Evolutionary conservation across 2,329 filamentous ascomycete species (phyloP), one percentile per base, ranked within the genome.

Genomic region (Golovinomyces cichoracearum): DNA sequence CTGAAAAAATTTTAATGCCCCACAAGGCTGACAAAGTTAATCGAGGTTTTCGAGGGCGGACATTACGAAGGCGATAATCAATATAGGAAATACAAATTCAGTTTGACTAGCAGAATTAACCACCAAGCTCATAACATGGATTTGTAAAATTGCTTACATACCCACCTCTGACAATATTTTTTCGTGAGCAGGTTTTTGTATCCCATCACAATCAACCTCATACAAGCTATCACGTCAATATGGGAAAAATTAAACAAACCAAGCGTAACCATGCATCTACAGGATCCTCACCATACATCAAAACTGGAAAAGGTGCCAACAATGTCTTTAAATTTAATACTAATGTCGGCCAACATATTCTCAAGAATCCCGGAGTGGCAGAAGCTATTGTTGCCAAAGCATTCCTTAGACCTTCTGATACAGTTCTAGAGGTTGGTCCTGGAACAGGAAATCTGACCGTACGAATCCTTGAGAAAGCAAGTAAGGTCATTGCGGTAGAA

Each of bases 261-360:
- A 62, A 62, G 55, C 58, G 57, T 49, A 61, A 61, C 45, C 57
- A 52, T 52, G 53, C 57, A 1, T 49, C 55, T 3, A 25, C 54
- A 22, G 33, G 49, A 7, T 51, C 56, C 3, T 55, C 52, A 15
- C 55, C 60, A 12, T 58, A 62, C 46, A 48, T 58, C 19, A 58
- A 60, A 56, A 56, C 58, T 7, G 52, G 57, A 51, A 51, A 54
- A 10, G 48, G 56, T 9, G 60, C 60, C 50, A 85, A 93, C 67
- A 86, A 83, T 58, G 83, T 94, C 64, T 95, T 95, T 74, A 93
- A 92, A 63, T 93, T 94, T 76, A 93, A 58, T 47, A 59, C 55
- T n/a, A 56, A 57, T 40, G 53, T 56, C n/a, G 57, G 88, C 57
- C 77, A 82, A 61, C 56, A 95, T 47, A 90, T 98, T 53, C 72